These are phyloP conservation scores for Oryza meyeriana DNA, from an alignment of 176 grass and related monocot genomes.

Conservation along the genomic window DNA sequence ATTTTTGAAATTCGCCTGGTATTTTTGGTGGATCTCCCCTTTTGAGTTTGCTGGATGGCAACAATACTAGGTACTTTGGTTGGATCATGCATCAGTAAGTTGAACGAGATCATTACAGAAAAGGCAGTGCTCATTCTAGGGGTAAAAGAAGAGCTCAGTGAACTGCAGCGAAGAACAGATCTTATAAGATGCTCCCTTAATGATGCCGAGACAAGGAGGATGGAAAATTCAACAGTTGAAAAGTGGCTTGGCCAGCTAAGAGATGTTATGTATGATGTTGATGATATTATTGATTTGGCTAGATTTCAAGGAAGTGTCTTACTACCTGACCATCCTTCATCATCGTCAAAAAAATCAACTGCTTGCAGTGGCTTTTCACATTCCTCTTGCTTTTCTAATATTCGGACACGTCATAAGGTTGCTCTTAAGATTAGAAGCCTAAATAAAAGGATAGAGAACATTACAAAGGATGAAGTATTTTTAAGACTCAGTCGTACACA, in stretches of 20 bases:
- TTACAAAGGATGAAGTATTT: background rate
- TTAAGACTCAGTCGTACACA: background rate
- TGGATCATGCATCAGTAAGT: background rate
- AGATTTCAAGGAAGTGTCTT: background rate
- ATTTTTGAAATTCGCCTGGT: too few species aligned
- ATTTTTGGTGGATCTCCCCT: too few species aligned
- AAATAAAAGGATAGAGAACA: constrained; percentile 10
- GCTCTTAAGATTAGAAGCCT: background rate
- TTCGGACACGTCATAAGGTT: background rate
- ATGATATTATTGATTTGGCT: background rate
- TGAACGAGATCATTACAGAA: background rate
- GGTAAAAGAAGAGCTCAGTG: background rate
- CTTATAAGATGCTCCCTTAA: background rate
- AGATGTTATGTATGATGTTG: background rate
- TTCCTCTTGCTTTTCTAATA: background rate
- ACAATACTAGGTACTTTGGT: background rate
- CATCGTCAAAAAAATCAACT: background rate
- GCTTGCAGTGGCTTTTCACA: background rate
- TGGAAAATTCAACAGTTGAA: background rate
- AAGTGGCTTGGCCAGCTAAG: background rate
- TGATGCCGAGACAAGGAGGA: background rate
- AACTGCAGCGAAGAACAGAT: background rate
- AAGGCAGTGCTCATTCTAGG: background rate
- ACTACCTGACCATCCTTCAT: background rate
- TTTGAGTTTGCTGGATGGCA: too few species aligned